Conservation (phyloP, 83 land plant genomes). For the Diphasiastrum complanatum region DNA sequence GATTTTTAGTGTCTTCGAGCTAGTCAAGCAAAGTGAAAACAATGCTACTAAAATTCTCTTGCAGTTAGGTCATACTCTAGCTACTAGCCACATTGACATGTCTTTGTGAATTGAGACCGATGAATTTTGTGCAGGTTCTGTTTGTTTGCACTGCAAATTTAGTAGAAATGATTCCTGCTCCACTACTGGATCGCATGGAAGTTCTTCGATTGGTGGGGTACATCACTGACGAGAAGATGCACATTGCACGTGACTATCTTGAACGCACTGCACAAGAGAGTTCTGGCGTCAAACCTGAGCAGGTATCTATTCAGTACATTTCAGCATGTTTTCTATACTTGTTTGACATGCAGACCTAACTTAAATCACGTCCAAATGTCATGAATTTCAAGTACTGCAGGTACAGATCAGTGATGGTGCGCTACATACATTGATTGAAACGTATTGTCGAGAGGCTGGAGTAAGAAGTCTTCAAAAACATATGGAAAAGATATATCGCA, state of each 20-base stretch:
- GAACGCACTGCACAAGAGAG: slow-evolving; percentile 80
- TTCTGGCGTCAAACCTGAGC: slow-evolving; percentile 85
- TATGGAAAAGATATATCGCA: slow-evolving; percentile 91
- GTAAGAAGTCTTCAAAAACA: slow-evolving; percentile 92
- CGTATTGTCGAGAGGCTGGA: slow-evolving; percentile 95
- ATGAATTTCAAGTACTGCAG: slow-evolving; percentile 31
- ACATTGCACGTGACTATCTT: slow-evolving; percentile 89
- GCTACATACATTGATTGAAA: slow-evolving; percentile 74
- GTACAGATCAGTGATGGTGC: slow-evolving; percentile 84
- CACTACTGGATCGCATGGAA: slow-evolving; percentile 92
- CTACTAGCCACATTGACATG: no score
- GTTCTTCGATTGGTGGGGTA: slow-evolving; percentile 86
- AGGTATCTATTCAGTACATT: slow-evolving; percentile 43
- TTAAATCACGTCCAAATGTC: not conserved
- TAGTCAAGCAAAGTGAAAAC: no score
- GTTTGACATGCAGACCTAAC: no score
- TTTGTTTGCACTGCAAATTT: slow-evolving; percentile 98
- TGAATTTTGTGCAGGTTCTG: slow-evolving; percentile 54
- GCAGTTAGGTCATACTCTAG: no score
- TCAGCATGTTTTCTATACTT: no score
- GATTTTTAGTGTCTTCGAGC: no score
- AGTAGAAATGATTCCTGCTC: slow-evolving; percentile 78
- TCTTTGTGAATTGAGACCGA: no score
- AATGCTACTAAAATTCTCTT: no score
- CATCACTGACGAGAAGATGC: slow-evolving; percentile 95